Base-by-base conservation (phyloP, 371 early-diverging fungal species). In the Mortierella sp. region DNA sequence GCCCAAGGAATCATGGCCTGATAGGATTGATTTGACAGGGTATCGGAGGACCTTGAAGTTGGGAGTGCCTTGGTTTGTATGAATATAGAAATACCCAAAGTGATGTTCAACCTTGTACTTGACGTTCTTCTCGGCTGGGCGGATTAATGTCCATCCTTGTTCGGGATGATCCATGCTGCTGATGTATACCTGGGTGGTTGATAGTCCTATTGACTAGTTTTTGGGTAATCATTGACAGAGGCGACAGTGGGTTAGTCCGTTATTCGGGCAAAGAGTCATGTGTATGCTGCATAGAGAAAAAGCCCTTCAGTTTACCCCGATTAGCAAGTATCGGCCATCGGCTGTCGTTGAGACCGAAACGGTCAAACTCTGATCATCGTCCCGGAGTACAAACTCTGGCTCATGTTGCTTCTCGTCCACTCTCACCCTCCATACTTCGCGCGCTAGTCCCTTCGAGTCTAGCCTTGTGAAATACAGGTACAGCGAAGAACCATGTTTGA, bases 391-490 rank as follows among this genome's bases (percentile, higher is more conserved):
- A 27, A 73, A 24, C 57, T 81, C 81, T 0, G 63, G 71, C 19
- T 56, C 49, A 39, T 40, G 48, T 16, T 29, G 40, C 17, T 5
- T 47, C 17, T 31, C 71, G 34, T 52, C 63, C 16, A 62, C 56
- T 25, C 67, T 57, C 16, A 69, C 54, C 6, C 81, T 39, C 57
- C 68, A 63, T 6, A 85, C 77, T 14, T 56, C 59, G 1, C 67
- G 58, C 17, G 85, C 74, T 9, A 81, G 52, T 3, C 88, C 88
- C 56, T 72, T 81, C 1, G 31, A 19, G 51, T 84, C 81, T 12
- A 87, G 62, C 24, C 63, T 56, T 29, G 80, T 85, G 45, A 66
- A 85, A 41, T 80, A 82, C 3, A 86, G 24, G 67, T 71, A 83
- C 22, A 76, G 40, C 2, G 56, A 56, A 12, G 19, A 19, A 2